Base-by-base conservation (phyloP, 805 yeast genomes). In the Cyberlindnera meyerae region DNA sequence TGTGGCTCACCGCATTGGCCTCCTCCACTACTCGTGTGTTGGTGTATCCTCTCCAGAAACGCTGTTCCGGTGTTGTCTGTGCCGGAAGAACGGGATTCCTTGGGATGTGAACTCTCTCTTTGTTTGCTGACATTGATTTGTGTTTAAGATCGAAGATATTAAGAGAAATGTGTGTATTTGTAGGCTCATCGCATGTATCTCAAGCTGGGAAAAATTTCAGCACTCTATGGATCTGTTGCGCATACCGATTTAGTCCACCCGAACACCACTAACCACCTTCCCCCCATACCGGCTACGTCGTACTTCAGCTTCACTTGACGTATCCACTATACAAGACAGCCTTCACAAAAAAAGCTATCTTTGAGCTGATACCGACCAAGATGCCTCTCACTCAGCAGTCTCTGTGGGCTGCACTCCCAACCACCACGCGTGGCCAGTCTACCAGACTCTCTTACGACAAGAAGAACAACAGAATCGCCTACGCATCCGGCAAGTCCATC, bases 11-110 rank as follows among this genome's bases (percentile, higher is more conserved):
- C 27, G 97, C 86, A 60, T 85, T 88, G 62, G 85, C 90, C 59
- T 93, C 97, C 59, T 93, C 90, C 18, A 89, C 87, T 26, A 93
- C 69, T 57, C 90, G 90, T 3, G 97, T 90, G 47, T 78, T 82
- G 21, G 74, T 69, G 58, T 81, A 89, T 6, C 87, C 84, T 50
- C 94, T 71, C 97, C 97, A 93, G 64, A 84, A 90, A 49, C 94
- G 72, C 54, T 88, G 95, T 48, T 90, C 97, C 1, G 96, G 90
- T 0, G 96, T 86, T 2, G 89, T 80, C 52, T 79, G 82, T 9
- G 84, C 78, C 3, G 96, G 94, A 34, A 86, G 71, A 1, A 84
- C 78, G 2, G 96, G 83, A 43, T 76, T 78, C 55, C 85, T 72
- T 21, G 72, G 73, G 20, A 77, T 79, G 18, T 73, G 68, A 8